Base-by-base conservation (phyloP, 768 basidiomycete species). In the Fistulinella prunicolor region DNA sequence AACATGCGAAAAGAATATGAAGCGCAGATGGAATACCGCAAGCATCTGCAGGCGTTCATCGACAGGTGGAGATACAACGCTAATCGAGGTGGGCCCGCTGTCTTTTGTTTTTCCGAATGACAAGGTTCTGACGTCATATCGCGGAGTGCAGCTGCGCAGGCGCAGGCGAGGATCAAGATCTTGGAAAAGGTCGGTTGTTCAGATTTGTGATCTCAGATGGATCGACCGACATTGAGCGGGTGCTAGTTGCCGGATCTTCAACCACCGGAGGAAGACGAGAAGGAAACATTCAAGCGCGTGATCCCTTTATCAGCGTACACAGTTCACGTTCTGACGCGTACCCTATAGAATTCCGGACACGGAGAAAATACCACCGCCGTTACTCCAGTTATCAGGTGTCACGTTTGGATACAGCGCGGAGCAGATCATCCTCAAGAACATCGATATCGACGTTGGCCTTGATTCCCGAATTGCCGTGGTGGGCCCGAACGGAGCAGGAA, bases 31-130 rank as follows among this genome's bases (percentile, higher is more conserved):
- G 86, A 89, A 9, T 98, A 98, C 65, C 80, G 96, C 46, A 88
- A 89, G 60, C 92, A 96, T 72, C 71, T 98, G 24, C 95, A 98
- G 64, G 94, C 95, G 0, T 99, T 96, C 73, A 97, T 99, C 58
- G 96, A 98, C 60, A 78, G 93, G 44, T 99, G 96, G 96, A 78
- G 95, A 59, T 97, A 97, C 69, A 97, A 97, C 58, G 94, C 94
- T 48, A 95, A 95, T 65, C 80, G 94, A 59, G 87, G 86, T 80
- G 67, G 50, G 67, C 51, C n/a, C 10, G 17, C 22, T 28, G 16
- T 8, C 9, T 32, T 40, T n/a, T 34, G 14, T 22, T 6, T 19
- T 23, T 42, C 16, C 1, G 17, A 21, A 16, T 38, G 16, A 42
- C 24, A 13, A 7, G 17, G n/a, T 34, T 23, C 21, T 60, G 51